Conservation (phyloP, 228 moss, liverwort and hornwort species). For the Sphagnum fallax region DNA sequence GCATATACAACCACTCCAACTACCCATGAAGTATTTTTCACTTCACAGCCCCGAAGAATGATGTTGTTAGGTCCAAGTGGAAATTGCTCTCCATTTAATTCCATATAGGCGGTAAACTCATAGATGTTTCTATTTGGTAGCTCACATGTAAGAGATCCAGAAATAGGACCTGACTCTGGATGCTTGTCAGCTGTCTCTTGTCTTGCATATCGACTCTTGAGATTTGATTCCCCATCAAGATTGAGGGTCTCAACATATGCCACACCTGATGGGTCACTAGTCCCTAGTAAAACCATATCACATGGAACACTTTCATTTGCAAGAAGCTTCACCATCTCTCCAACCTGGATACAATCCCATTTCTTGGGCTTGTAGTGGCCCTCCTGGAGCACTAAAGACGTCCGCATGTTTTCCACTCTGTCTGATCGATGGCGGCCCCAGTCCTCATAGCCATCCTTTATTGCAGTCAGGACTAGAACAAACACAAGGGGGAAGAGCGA, state of each 20-base stretch:
- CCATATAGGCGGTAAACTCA: conserved; percentile 50
- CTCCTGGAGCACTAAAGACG: conserved; percentile 28
- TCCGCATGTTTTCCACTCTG: conserved; percentile 32
- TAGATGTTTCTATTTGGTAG: conserved; percentile 45
- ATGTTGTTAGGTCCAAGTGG: conserved; percentile 46
- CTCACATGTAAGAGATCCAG: conserved; percentile 42
- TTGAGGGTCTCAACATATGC: conserved; percentile 44
- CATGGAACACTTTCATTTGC: conserved; percentile 42
- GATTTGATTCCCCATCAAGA: conserved; percentile 50
- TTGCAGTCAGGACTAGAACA: conserved; percentile 37
- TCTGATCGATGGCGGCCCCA: conserved; percentile 44
- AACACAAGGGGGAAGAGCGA: conserved; percentile 46
- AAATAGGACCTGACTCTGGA: conserved; percentile 32
- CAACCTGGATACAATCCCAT: conserved; percentile 38
- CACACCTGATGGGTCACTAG: conserved; percentile 33
- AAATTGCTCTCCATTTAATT: conserved; percentile 28
- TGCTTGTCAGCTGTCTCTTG: conserved; percentile 37
- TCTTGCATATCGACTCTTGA: conserved; percentile 38
- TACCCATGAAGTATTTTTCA: conserved; percentile 45
- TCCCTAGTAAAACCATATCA: conserved; percentile 39
- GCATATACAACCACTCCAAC: conserved; percentile 48
- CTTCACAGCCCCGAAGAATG: conserved; percentile 39
- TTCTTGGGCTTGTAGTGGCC: conserved; percentile 32
- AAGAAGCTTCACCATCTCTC: conserved; percentile 40
- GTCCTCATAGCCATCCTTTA: conserved; percentile 53